Evolutionary conservation across 1,139 yeast species (phyloP), one percentile per base, ranked within the genome.

Genomic region (Kodamaea sp.): DNA sequence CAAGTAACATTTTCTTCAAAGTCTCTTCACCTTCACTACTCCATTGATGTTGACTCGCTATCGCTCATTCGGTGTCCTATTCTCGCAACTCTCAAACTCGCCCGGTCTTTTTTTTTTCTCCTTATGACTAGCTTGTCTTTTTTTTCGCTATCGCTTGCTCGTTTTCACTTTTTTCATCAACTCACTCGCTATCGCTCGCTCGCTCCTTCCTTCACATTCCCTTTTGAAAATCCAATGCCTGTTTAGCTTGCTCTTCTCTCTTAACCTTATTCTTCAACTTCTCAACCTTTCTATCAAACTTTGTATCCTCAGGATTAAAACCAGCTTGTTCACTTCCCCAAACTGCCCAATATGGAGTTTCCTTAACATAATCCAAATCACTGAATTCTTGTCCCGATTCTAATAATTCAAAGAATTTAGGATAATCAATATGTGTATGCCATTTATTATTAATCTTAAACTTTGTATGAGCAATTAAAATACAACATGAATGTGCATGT

Each of bases 401-500:
- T 41, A 87, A 69, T 40, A 89, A 65, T 50, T 81, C 75, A 55
- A 89, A 90, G 60, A 85, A 89, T 47, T 69, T 78, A 7, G 80
- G 75, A 59, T 89, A 90, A 60, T 89, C 85, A 42, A 89, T 89
- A 55, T 89, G 96, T 1, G 97, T 89, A 57, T 81, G 78, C 97
- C 97, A 89, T 47, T 75, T 76, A 24, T 77, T 83, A 53, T 84
- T 63, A 42, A 81, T 79, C 50, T 76, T 72, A 67, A 88, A 89
- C 53, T 80, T 78, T 35, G 70, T 71, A 48, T 84, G 84, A 0
- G 96, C 96, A 53, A 90, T 79, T 47, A 89, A 69, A 24, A 89
- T 84, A 67, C 97, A 89, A 64, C 96, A 89, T 6, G 95, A 84
- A 58, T 89, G 97, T 0, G 96, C 95, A 60, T 89, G 97, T 58